Base-by-base conservation (phyloP, 2,329 filamentous ascomycete species). In the Xylariaceae sp. region DNA sequence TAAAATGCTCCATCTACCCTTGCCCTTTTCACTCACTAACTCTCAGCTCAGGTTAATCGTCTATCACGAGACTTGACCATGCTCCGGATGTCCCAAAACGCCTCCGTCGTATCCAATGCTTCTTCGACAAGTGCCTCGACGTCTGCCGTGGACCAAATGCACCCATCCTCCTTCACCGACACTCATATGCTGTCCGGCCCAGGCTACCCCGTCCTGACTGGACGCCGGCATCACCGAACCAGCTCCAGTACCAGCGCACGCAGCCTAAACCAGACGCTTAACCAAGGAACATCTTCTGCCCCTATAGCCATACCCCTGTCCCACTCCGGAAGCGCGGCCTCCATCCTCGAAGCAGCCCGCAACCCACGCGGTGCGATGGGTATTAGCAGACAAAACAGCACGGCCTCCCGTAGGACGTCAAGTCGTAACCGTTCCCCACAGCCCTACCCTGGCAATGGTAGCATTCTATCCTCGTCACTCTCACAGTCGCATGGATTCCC, bases 11-110 rank as follows among this genome's bases (percentile, higher is more conserved):
- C 94, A 78, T 60, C 84, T 48, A 37, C 26, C 5, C 41, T 42
- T 29, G 19, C 19, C 19, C 32, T 3, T 45, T 42, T 12, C 6
- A 19, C 8, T 19, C 5, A 12, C 54, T 50, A 50, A 52, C 11
- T 19, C 31, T 40, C 12, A 8, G 4, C 19, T 92, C 12, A 60
- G 89, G 89, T 96, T 57, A 97, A 97, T 74, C 89, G 92, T 35
- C 79, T 97, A 34, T 95, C 89, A 0, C 87, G 92, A 54, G 92
- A 97, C 70, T 83, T 97, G 37, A 86, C 87, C 12, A 78, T 90
- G 50, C 83, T 97, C n/a, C 88, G 91, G 52, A 79, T 81, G 32
- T 80, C 81, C 29, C 82, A 86, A 55, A 86, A 86, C 65, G 82
- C 83, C 5, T 86, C 83, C 0, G 82, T 84, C 32, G 81, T 77